Evolutionary conservation across 2,329 filamentous ascomycete genomes (phyloP).

Genomic region (Trichoderma endophyticum): DNA sequence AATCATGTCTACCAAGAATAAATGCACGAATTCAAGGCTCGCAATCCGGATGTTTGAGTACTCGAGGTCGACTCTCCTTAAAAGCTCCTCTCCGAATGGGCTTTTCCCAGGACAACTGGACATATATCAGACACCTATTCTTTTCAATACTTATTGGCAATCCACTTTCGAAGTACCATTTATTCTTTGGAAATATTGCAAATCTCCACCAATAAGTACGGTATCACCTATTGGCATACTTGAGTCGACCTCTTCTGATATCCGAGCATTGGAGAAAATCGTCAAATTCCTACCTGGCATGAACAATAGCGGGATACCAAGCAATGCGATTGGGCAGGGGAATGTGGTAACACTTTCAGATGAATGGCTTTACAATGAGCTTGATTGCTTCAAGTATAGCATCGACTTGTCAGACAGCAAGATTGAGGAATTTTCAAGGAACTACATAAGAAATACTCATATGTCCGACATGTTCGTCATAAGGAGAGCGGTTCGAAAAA

Average conservation of each 20-base stretch:
- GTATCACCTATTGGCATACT: no score
- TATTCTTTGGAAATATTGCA: neutral
- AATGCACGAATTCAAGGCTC: neutral
- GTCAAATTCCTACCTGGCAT: no score
- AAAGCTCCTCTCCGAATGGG: neutral
- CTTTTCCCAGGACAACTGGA: neutral
- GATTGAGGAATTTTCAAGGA: no score
- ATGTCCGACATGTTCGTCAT: no score
- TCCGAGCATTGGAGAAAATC: no score
- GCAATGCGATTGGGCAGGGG: neutral
- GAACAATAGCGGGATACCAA: neutral
- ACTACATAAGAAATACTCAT: no score
- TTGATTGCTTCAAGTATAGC: no score
- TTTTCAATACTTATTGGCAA: neutral
- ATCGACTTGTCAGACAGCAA: no score
- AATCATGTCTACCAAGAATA: neutral
- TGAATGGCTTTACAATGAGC: neutral
- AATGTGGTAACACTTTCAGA: neutral
- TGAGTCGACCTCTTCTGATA: no score
- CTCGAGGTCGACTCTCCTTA: neutral
- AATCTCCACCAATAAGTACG: fast-evolving
- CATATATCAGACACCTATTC: neutral
- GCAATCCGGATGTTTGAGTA: neutral
- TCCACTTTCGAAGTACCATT: neutral
- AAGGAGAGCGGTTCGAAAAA: no score